These are phyloP conservation scores for Sclerotinia minor DNA, from an alignment of 2,329 filamentous ascomycete genomes.

Conservation along the genomic window DNA sequence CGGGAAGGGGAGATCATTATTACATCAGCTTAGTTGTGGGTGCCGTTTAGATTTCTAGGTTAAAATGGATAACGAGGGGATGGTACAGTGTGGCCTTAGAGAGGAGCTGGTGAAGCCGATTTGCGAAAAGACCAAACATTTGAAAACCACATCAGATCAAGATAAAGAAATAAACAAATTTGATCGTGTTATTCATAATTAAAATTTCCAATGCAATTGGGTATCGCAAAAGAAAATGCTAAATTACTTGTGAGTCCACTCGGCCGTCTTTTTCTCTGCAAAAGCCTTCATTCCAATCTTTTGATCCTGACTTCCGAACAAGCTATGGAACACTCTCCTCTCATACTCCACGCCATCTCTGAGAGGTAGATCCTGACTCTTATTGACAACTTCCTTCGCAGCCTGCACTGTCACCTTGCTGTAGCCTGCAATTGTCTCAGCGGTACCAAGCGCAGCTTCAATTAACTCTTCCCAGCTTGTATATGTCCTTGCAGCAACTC, in stretches of 20 bases:
- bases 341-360: conserved; percentile 94
- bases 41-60: background rate
- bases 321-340: conserved; percentile 83
- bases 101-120: background rate
- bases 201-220: background rate
- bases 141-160: background rate
- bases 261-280: conserved; percentile 87
- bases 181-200: background rate
- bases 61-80: too few species aligned
- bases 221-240: background rate
- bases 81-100: background rate
- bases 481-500: conserved; percentile 81
- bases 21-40: too few species aligned
- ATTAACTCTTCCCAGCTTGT: conserved; percentile 78
- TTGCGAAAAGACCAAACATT: background rate
- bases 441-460: conserved; percentile 76
- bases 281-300: conserved; percentile 98
- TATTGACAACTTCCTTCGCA: conserved; percentile 97
- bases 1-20: background rate
- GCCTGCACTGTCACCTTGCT: conserved; percentile 85
- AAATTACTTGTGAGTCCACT: conserved; percentile 76
- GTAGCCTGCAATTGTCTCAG: conserved; percentile 85
- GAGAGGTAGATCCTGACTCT: conserved; percentile 88
- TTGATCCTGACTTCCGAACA: conserved; percentile 95
- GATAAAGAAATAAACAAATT: background rate